These are phyloP conservation scores for Nitzschia sp. DNA, from an alignment of 108 stramenopile genomes.

Conservation along the genomic window DNA sequence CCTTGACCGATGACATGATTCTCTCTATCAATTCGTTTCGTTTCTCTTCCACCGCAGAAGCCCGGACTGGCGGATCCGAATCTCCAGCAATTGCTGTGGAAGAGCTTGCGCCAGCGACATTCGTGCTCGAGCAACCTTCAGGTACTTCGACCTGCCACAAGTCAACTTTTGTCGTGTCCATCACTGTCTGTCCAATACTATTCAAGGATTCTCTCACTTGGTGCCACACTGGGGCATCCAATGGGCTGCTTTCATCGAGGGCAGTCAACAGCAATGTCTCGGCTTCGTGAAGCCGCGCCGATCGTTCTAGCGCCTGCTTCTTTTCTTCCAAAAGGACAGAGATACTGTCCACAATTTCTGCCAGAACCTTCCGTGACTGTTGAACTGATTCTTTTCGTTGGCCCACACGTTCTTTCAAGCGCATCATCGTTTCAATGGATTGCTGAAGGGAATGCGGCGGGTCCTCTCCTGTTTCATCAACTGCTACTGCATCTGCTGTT, in stretches of 20 bases:
- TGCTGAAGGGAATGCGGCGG: not conserved
- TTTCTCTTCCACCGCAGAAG: slow-evolving; percentile 5
- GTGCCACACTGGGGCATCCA: not conserved
- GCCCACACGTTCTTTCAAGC: not conserved
- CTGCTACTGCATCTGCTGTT: not conserved
- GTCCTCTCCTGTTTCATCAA: not conserved
- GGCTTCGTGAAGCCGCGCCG: slow-evolving; percentile 2
- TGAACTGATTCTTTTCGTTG: not conserved
- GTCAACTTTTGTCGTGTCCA: slow-evolving; percentile 20
- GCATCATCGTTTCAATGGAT: slow-evolving; percentile 6
- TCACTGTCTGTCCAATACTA: slow-evolving; percentile 9
- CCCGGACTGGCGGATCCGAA: slow-evolving; percentile 9
- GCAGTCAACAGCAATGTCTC: not conserved
- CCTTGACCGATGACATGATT: slow-evolving; percentile 10
- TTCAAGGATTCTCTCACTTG: slow-evolving; percentile 6
- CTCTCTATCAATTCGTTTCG: not conserved
- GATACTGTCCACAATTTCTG: not conserved
- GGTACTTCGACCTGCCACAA: slow-evolving; percentile 29
- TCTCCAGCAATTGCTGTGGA: not conserved
- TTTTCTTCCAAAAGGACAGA: slow-evolving; percentile 5
- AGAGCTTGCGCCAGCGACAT: not conserved
- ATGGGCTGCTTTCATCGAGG: not conserved
- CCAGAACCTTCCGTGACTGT: not conserved
- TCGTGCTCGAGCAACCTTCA: slow-evolving; percentile 5
- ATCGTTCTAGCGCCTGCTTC: not conserved